Percentiles rank a stretch among this genome's conserved stretches.
Evolutionary conservation across 257 asterid species (phyloP).

Genomic region (Agastache rugosa): DNA sequence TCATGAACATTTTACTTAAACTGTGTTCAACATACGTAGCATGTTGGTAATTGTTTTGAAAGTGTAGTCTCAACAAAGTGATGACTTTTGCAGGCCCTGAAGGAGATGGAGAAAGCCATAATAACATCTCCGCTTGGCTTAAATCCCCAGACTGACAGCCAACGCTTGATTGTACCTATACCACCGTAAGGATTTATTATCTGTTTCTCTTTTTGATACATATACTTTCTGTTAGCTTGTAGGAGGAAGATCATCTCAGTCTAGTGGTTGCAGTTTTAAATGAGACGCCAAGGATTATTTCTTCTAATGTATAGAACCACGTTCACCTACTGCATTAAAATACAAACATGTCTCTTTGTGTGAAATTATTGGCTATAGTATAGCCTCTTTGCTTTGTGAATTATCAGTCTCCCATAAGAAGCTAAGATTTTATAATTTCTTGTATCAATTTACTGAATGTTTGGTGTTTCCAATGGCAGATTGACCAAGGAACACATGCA

Average conservation of each 20-base stretch:
- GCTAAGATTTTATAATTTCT: slow-evolving; percentile 15
- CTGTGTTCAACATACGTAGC: slow-evolving; percentile 10
- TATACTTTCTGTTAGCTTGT: slow-evolving; percentile 21
- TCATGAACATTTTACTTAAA: not conserved
- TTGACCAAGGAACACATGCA: slow-evolving; percentile 94
- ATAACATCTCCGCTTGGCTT: slow-evolving; percentile 84
- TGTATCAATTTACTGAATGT: slow-evolving; percentile 33
- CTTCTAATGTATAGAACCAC: not conserved
- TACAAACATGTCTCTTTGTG: slow-evolving; percentile 19
- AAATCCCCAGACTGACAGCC: slow-evolving; percentile 78
- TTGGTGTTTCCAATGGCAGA: slow-evolving; percentile 54
- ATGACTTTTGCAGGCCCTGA: slow-evolving; percentile 65
- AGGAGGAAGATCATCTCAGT: slow-evolving; percentile 6
- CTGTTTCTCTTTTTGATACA: slow-evolving; percentile 5
- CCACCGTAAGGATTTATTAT: slow-evolving; percentile 76
- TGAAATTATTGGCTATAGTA: not conserved
- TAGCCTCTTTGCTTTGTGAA: slow-evolving; percentile 15
- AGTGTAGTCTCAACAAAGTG: slow-evolving; percentile 24
- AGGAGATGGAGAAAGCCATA: slow-evolving; percentile 93
- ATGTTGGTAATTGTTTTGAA: slow-evolving; percentile 16
- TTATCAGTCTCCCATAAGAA: slow-evolving; percentile 6
- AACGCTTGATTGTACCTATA: slow-evolving; percentile 75
- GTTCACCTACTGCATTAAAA: not conserved
- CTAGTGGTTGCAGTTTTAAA: slow-evolving; percentile 13
- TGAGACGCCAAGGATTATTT: not conserved